phyloP scores from a whole-genome alignment of 2,329 filamentous ascomycete species.

The Cercospora nicotianae region DNA sequence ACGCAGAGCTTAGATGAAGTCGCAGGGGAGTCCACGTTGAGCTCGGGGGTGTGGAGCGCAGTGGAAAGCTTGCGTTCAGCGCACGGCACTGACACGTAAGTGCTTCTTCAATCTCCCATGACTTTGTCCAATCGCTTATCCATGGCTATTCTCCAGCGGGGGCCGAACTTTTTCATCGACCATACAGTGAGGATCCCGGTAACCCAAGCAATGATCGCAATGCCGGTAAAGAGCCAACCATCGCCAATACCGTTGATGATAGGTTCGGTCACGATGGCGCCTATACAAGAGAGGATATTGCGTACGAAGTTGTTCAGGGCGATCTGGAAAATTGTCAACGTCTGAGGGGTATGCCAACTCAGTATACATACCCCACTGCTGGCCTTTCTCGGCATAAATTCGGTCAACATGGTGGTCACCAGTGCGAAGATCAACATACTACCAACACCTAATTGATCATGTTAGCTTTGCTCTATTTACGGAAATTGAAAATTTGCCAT shows the following conservation, averaged over 20 bases:
- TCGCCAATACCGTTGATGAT: conserved; percentile 69
- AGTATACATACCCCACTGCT: conserved; percentile 54
- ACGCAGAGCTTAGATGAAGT: too few species aligned
- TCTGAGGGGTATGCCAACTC: background rate
- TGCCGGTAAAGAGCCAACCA: conserved; percentile 72
- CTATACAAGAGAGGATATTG: conserved; percentile 75
- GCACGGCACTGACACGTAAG: background rate
- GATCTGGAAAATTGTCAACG: conserved; percentile 44
- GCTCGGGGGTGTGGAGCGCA: background rate
- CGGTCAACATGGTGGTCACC: conserved; percentile 78
- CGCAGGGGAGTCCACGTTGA: background rate
- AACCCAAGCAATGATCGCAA: conserved; percentile 34
- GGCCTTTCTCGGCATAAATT: conserved; percentile 73
- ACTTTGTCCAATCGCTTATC: conserved; percentile 34
- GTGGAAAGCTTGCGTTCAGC: background rate
- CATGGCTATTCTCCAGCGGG: conserved; percentile 37
- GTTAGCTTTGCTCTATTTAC: background rate
- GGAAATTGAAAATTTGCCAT: conserved; percentile 35
- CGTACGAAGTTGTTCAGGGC: conserved; percentile 79
- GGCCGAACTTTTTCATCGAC: conserved; percentile 39
- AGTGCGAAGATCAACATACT: conserved; percentile 77
- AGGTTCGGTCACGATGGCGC: conserved; percentile 67
- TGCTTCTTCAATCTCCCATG: conserved; percentile 8
- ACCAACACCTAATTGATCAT: conserved; percentile 41
- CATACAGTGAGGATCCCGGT: conserved; percentile 34